A percentile compares a stretch with the other conserved stretches of the same genome.
Conservation (phyloP, 2,329 filamentous ascomycete genomes). For the Chaetomium sp. region DNA sequence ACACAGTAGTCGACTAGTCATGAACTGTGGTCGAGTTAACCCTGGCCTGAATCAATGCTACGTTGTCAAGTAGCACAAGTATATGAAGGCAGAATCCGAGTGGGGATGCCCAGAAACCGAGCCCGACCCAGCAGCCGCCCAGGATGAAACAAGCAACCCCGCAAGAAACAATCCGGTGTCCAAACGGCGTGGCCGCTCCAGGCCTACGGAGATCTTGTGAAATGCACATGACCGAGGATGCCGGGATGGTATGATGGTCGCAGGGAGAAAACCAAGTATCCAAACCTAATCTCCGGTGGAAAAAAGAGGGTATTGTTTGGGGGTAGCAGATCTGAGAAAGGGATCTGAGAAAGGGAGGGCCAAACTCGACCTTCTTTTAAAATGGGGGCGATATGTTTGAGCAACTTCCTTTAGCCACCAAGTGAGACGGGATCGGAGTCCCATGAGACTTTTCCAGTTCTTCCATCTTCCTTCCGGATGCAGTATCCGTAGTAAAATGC, state of each 20-base stretch:
- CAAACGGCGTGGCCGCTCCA: not conserved
- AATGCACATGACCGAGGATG: not conserved
- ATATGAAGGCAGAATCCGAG: not conserved
- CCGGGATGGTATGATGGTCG: not conserved
- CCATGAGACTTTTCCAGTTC: too few relatives aligned
- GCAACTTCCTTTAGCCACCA: not conserved
- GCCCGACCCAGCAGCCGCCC: slow-evolving; percentile 1
- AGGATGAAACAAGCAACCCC: slow-evolving; percentile 6
- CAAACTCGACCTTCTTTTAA: not conserved
- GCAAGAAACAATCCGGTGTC: slow-evolving; percentile 1
- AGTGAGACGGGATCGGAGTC: not conserved
- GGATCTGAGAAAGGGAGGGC: not conserved
- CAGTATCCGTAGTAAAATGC: not conserved
- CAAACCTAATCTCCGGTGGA: not conserved
- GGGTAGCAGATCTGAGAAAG: not conserved
- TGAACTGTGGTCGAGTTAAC: not conserved
- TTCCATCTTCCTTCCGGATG: too few relatives aligned
- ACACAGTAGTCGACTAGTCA: not conserved
- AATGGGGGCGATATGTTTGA: not conserved
- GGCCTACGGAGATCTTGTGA: not conserved
- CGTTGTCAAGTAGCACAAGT: not conserved
- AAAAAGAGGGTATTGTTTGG: not conserved
- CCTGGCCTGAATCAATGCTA: not conserved
- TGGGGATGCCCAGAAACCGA: not conserved
- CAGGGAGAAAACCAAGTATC: not conserved